phyloP scores from a whole-genome alignment of 345 rosid genomes.

The Salix dunnii region DNA sequence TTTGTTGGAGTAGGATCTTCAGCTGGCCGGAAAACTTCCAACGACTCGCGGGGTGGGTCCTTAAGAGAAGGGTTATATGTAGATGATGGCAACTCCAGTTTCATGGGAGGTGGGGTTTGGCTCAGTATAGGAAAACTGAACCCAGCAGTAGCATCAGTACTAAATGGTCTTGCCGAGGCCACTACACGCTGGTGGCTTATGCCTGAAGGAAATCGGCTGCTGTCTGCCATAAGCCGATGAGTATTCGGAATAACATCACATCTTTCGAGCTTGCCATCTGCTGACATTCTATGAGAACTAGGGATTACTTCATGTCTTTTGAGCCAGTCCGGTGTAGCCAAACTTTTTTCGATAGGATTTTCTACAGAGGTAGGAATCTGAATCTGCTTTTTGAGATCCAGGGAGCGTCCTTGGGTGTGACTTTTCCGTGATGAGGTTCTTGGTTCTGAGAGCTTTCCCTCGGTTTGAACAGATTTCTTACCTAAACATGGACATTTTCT shows the following conservation, averaged over 20 bases:
- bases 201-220: slow-evolving; percentile 12
- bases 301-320: slow-evolving; percentile 6
- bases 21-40: slow-evolving; percentile 48
- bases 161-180: slow-evolving; percentile 20
- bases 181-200: slow-evolving; percentile 21
- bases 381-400: not conserved
- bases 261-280: slow-evolving; percentile 11
- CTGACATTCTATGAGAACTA: slow-evolving; percentile 8
- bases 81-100: slow-evolving; percentile 10
- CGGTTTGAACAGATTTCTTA: slow-evolving; percentile 60
- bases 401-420: not conserved
- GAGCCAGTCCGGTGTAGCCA: slow-evolving; percentile 19
- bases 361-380: not conserved
- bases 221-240: slow-evolving; percentile 21
- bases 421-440: slow-evolving; percentile 24
- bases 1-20: slow-evolving; percentile 19
- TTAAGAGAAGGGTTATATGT: slow-evolving; percentile 11
- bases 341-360: not conserved
- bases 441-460: slow-evolving; percentile 39
- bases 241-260: slow-evolving; percentile 3
- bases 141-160: slow-evolving; percentile 16
- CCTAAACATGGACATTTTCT: slow-evolving; percentile 64
- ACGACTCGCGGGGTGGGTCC: slow-evolving; percentile 52
- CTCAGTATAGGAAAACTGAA: slow-evolving; percentile 53
- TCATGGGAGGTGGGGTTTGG: slow-evolving; percentile 20